Percentiles rank a stretch among this genome's conserved stretches.
Conservation (phyloP, 495 filamentous ascomycete genomes). For the Penicillium salamii region DNA sequence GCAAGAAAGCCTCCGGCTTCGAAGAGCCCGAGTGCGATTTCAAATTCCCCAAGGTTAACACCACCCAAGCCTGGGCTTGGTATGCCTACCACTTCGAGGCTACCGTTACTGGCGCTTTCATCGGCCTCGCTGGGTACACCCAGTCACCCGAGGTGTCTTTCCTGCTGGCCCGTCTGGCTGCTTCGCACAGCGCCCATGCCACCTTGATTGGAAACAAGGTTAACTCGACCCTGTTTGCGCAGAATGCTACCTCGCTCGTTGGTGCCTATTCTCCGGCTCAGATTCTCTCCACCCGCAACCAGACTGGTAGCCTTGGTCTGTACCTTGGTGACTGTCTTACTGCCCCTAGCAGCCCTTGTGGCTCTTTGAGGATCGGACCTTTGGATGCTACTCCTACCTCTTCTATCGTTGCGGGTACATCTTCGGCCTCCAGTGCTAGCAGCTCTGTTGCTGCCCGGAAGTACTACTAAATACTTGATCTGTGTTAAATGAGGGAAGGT, state of each 20-base stretch:
- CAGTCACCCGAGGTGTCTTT: slow-evolving; percentile 34
- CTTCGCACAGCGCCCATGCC: slow-evolving; percentile 26
- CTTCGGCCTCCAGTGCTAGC: background rate
- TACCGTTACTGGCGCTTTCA: slow-evolving; percentile 26
- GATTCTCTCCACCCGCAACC: slow-evolving; percentile 19
- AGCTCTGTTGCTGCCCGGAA: background rate
- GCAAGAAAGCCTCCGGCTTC: slow-evolving; percentile 15
- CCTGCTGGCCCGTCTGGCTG: slow-evolving; percentile 31
- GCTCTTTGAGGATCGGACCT: slow-evolving; percentile 22
- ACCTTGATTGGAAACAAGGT: slow-evolving; percentile 25
- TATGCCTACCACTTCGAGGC: slow-evolving; percentile 25
- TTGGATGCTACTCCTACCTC: slow-evolving; percentile 20
- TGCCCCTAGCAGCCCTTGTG: slow-evolving; percentile 22
- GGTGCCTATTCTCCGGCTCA: slow-evolving; percentile 26
- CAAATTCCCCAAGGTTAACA: slow-evolving; percentile 17
- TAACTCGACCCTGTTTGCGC: slow-evolving; percentile 19
- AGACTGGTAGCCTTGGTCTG: slow-evolving; percentile 26
- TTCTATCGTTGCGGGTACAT: slow-evolving; percentile 5
- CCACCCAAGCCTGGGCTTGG: slow-evolving; percentile 15
- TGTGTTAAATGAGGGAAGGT: no score
- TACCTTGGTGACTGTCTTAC: slow-evolving; percentile 27
- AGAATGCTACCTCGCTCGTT: slow-evolving; percentile 23
- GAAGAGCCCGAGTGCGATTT: slow-evolving; percentile 21
- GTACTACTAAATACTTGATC: no score
- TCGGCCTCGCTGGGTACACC: slow-evolving; percentile 32